These are phyloP conservation scores for Mariannaea elegans DNA, from an alignment of 2,329 filamentous ascomycete species.

Conservation along the genomic window DNA sequence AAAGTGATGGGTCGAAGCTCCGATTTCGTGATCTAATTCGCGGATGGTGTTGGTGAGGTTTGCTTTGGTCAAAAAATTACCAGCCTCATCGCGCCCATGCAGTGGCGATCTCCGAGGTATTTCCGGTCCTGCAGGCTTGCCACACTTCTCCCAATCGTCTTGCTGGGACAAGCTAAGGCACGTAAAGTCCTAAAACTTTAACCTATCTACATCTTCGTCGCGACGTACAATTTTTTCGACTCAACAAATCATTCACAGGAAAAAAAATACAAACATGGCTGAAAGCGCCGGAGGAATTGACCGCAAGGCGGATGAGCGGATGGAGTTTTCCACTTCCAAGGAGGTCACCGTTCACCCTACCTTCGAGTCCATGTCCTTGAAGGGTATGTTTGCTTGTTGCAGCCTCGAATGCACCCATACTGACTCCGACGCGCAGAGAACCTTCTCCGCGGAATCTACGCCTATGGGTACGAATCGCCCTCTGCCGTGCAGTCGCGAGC, in stretches of 20 bases:
- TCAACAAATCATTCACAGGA: neutral
- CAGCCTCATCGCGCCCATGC: slow-evolving; percentile 39
- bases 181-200: slow-evolving; percentile 42
- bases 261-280: slow-evolving; percentile 72
- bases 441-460: slow-evolving; percentile 95
- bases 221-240: slow-evolving; percentile 17
- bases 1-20: neutral
- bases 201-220: slow-evolving; percentile 24
- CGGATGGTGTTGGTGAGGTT: neutral
- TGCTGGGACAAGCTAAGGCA: neutral
- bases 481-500: slow-evolving; percentile 97
- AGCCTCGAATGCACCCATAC: neutral
- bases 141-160: slow-evolving; percentile 9
- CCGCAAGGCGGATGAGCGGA: slow-evolving; percentile 91
- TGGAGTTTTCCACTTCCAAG: slow-evolving; percentile 98
- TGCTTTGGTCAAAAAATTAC: slow-evolving; percentile 36
- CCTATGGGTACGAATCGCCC: slow-evolving; percentile 97
- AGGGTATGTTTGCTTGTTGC: slow-evolving; percentile 60
- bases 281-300: slow-evolving; percentile 82
- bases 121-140: slow-evolving; percentile 33
- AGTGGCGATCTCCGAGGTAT: slow-evolving; percentile 44
- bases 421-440: slow-evolving; percentile 67
- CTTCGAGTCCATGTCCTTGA: slow-evolving; percentile 95
- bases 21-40: neutral
- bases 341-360: slow-evolving; percentile 96